Conservation (phyloP, 2,329 filamentous ascomycete genomes). For the Pseudogymnoascus sp. region DNA sequence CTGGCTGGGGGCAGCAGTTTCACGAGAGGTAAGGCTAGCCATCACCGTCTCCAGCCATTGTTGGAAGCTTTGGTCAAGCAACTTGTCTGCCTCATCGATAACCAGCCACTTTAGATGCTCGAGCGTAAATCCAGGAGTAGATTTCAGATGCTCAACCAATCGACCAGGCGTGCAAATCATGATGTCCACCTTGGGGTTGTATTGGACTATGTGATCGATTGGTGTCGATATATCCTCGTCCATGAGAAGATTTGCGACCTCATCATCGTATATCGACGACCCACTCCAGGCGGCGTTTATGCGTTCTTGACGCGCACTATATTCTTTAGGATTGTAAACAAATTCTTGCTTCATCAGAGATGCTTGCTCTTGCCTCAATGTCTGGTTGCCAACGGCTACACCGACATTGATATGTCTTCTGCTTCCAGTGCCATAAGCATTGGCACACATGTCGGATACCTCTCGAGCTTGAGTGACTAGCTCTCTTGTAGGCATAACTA, state of each 20-base stretch:
- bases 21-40: constrained; percentile 39
- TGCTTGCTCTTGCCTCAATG: constrained; percentile 57
- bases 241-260: constrained; percentile 29
- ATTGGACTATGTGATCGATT: constrained; percentile 55
- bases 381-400: constrained; percentile 73
- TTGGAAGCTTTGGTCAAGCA: constrained; percentile 86
- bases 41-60: constrained; percentile 75
- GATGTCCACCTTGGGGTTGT: constrained; percentile 70
- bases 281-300: constrained; percentile 38
- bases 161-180: constrained; percentile 87
- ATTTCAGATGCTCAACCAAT: constrained; percentile 81
- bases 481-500: constrained; percentile 86
- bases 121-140: constrained; percentile 73
- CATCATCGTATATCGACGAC: constrained; percentile 37
- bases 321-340: constrained; percentile 57
- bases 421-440: constrained; percentile 45
- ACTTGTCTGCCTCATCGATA: constrained; percentile 87
- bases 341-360: constrained; percentile 56
- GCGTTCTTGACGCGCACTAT: constrained; percentile 34
- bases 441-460: constrained; percentile 65
- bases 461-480: constrained; percentile 79
- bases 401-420: constrained; percentile 68
- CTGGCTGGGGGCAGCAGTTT: neutral
- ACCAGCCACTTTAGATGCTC: constrained; percentile 78
- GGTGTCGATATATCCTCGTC: constrained; percentile 34